phyloP scores from a whole-genome alignment of 2,329 filamentous ascomycete species.

The Paecilomyces sp. region DNA sequence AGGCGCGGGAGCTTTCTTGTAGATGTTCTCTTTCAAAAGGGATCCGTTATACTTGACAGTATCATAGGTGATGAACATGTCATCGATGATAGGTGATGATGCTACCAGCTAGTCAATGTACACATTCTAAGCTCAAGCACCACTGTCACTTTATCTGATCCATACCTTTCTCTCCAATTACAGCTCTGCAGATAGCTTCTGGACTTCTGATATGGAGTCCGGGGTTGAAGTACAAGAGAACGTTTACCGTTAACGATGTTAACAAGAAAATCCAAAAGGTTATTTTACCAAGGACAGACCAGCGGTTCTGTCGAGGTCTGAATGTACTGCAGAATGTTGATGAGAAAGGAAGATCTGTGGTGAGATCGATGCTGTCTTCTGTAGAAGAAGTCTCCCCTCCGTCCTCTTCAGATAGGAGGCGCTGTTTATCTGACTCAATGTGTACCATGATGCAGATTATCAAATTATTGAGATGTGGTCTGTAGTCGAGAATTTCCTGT shows the following conservation, averaged over 20 bases:
- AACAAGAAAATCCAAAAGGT: not conserved
- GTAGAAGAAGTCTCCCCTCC: not conserved
- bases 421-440: not conserved
- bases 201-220: not conserved
- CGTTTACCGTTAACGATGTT: not conserved
- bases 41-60: not conserved
- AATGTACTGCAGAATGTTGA: not conserved
- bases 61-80: slow-evolving; percentile 1
- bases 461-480: not conserved
- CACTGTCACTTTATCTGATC: not conserved
- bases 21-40: not conserved
- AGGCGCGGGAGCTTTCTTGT: not conserved
- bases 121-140: too few relatives aligned
- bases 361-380: not conserved
- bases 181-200: not conserved
- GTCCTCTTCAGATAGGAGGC: not conserved
- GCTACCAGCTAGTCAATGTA: not conserved
- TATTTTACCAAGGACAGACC: not conserved
- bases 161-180: not conserved
- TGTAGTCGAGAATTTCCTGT: not conserved
- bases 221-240: not conserved
- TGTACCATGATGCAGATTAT: not conserved
- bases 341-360: not conserved
- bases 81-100: not conserved
- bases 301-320: not conserved